Conservation (phyloP, 805 yeast species). For the Candida pseudoglaebosa region DNA sequence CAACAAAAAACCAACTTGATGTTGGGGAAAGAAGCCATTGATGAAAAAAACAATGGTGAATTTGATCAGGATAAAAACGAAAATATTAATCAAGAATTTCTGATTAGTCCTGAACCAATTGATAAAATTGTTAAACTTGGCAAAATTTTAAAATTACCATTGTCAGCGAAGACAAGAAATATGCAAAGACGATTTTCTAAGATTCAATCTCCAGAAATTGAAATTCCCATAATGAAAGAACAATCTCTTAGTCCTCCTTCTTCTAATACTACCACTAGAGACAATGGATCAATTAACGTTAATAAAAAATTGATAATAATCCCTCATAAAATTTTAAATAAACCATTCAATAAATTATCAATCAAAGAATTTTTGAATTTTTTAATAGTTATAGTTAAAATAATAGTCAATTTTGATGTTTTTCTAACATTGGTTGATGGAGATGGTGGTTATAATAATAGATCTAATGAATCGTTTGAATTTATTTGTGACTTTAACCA, state of each 20-base stretch:
- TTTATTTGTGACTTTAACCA: conserved; percentile 13
- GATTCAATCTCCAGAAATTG: conserved; percentile 7
- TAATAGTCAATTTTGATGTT: conserved; percentile 31
- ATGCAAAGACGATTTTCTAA: conserved; percentile 18
- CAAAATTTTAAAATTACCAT: conserved; percentile 21
- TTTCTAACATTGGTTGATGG: conserved; percentile 16
- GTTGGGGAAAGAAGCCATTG: conserved; percentile 14
- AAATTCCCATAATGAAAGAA: conserved; percentile 8
- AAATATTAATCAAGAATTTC: conserved; percentile 8
- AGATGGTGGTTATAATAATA: conserved; percentile 7
- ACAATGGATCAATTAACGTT: conserved; percentile 3
- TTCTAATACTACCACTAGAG: conserved; percentile 1
- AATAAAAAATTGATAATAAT: conserved; percentile 27
- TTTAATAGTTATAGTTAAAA: conserved; percentile 33
- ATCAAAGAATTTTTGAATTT: conserved; percentile 35
- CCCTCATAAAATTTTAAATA: conserved; percentile 39
- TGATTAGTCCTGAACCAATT: conserved; percentile 9
- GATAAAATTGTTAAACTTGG: conserved; percentile 32
- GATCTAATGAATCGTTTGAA: conserved; percentile 5
- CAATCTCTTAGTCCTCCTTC: conserved; percentile 1
- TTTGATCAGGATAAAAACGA: conserved; percentile 3
- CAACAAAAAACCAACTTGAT: conserved; percentile 30
- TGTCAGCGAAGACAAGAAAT: conserved; percentile 27
- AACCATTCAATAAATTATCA: conserved; percentile 35
- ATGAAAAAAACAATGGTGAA: conserved; percentile 8